phyloP scores from a whole-genome alignment of 2,329 filamentous ascomycete genomes.

The Fusarium tupiense region DNA sequence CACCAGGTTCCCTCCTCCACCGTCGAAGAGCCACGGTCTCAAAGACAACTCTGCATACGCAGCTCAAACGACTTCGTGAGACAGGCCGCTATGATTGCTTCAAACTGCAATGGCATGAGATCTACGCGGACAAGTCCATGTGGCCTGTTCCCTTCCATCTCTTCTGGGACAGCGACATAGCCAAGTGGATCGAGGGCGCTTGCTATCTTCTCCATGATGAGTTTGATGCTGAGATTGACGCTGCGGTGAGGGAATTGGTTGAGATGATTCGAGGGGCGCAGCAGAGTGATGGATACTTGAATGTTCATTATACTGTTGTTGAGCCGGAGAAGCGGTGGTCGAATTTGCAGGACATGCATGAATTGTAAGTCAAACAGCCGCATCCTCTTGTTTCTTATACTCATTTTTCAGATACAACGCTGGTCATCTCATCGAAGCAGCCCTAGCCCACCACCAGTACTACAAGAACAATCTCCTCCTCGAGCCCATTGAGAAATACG shows the following conservation, averaged over 20 bases:
- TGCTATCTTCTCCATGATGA: constrained; percentile 19
- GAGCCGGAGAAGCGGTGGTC: constrained; percentile 65
- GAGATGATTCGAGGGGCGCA: constrained; percentile 66
- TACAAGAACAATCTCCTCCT: constrained; percentile 63
- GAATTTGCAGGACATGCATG: constrained; percentile 70
- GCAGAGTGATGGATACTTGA: constrained; percentile 69
- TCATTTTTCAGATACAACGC: constrained; percentile 60
- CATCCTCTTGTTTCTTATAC: neutral
- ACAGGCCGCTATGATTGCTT: constrained; percentile 69
- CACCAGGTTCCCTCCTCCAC: neutral
- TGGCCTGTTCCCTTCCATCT: constrained; percentile 68
- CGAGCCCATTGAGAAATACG: constrained; percentile 36
- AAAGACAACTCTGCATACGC: constrained; percentile 47
- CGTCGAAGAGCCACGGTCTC: neutral
- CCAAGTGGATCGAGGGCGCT: constrained; percentile 31
- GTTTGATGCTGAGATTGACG: constrained; percentile 25
- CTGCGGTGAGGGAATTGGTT: constrained; percentile 56
- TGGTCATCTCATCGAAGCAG: constrained; percentile 70
- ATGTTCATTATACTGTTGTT: constrained; percentile 70
- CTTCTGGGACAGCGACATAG: constrained; percentile 64
- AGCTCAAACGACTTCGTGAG: constrained; percentile 59
- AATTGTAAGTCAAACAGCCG: constrained; percentile 55
- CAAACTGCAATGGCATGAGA: constrained; percentile 64
- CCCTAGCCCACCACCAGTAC: constrained; percentile 62
- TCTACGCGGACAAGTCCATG: constrained; percentile 59